Evolutionary conservation across 2,329 filamentous ascomycete genomes (phyloP), one percentile per base, ranked within the genome.

Genomic region (Hypoxylon sp.): DNA sequence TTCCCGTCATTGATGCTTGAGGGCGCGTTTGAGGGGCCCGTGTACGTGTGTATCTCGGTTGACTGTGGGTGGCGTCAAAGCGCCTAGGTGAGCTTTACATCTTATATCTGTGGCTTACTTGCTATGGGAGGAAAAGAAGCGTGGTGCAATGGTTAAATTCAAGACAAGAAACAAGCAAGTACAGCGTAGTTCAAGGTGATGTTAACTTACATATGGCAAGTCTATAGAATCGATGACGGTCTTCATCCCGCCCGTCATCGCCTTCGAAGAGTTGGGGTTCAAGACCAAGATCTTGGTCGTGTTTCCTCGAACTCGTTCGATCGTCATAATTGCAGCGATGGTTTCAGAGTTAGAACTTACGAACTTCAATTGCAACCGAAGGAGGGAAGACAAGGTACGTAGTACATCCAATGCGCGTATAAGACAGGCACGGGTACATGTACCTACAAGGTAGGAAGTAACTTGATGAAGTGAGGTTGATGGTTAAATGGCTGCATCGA

Each of bases 1-100:
- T 84, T 78, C 69, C 86, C 89, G 70, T 92, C 86, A 79, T 97
- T 90, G 80, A 97, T 97, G 78, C 91, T 94, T 12, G 86, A 81
- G 0, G 93, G 90, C 4, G 90, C 86, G 0, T 78, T 73, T 0
- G 81, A 73, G 0, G 90, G 87, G 2, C 87, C 90, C 0, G 91
- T 94, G 79, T 92, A 93, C 72, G 85, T 87, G 48, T 81, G 78
- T 70, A 91, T 83, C 47, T 85, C 75, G 23, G 83, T 75, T 2
- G 78, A 78, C 84, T 86, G 61, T 1, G 77, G 77, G 82, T 85
- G 61, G 8, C 29, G 14, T 51, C 1, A 9, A 27, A 14, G 21
- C 3, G 14, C 2, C 5, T 25, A 4, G n/a, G 19, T 52, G 14
- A 39, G 29, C 19, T 45, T 45, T 46, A 23, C 25, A 8, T 34